phyloP scores from a whole-genome alignment of 1,284 basidiomycete species.

The Rhizopogon hawkerae region DNA sequence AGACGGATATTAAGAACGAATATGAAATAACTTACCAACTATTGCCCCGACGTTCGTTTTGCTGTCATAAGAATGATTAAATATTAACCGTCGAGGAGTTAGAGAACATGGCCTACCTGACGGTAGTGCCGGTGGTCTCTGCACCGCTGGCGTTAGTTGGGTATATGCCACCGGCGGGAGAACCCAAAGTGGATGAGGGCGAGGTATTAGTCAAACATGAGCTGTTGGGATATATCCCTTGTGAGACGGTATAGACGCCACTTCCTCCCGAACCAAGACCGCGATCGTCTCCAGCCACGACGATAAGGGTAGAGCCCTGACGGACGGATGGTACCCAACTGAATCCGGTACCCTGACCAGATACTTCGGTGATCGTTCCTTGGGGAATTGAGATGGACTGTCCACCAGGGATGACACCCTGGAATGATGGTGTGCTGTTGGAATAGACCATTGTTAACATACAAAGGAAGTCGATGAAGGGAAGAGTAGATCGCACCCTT shows the following conservation, averaged over 20 bases:
- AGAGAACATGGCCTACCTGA: conserved; percentile 19
- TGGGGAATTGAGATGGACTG: conserved; percentile 59
- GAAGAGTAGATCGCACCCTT: conserved; percentile 41
- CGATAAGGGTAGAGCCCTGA: conserved; percentile 52
- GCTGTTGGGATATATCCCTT: conserved; percentile 36
- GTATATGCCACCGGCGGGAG: conserved; percentile 67
- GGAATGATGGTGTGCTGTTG: conserved; percentile 48
- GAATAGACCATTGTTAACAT: neutral
- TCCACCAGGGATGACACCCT: conserved; percentile 72
- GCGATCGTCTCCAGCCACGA: conserved; percentile 58
- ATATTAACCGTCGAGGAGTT: neutral
- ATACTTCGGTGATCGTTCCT: conserved; percentile 33
- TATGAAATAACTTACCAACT: conserved; percentile 34
- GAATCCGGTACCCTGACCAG: conserved; percentile 50
- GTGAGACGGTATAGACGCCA: conserved; percentile 43
- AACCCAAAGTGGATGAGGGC: conserved; percentile 67
- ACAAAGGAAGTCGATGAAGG: neutral
- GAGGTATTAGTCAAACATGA: conserved; percentile 50
- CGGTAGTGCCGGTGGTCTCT: conserved; percentile 17
- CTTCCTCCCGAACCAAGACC: conserved; percentile 66
- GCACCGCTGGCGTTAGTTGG: conserved; percentile 42
- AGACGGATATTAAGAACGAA: conserved; percentile 2
- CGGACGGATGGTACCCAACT: conserved; percentile 58
- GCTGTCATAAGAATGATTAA: conserved; percentile 8
- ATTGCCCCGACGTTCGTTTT: conserved; percentile 54